A percentile compares a stretch with the other conserved stretches of the same genome.
Evolutionary conservation across 177 flowering plant species (phyloP).

Genomic region (Vitis hybrid): DNA sequence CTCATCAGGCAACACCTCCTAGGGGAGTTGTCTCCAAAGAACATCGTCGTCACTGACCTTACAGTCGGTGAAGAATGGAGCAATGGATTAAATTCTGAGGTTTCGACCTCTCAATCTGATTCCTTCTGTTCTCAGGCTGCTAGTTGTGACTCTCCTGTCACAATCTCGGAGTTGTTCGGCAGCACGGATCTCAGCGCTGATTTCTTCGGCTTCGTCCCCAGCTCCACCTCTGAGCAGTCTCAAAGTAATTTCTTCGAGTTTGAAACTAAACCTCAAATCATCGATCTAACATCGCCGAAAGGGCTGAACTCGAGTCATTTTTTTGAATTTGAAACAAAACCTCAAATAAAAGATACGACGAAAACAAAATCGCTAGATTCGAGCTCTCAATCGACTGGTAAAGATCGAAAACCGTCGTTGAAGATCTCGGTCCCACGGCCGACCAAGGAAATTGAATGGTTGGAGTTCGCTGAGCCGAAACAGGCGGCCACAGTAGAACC

Average conservation of each 20-base stretch:
- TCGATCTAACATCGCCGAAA: conserved; percentile 24
- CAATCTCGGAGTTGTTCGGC: conserved; percentile 6
- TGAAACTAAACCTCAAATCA: conserved; percentile 25
- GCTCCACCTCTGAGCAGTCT: neutral
- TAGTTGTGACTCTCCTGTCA: conserved; percentile 6
- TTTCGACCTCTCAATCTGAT: conserved; percentile 3
- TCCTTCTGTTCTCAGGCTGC: conserved; percentile 7
- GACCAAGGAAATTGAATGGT: conserved; percentile 25
- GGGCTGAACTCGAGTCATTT: neutral
- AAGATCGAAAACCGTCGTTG: conserved; percentile 29
- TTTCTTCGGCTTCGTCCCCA: neutral
- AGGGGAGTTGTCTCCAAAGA: conserved; percentile 37
- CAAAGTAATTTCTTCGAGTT: conserved; percentile 13
- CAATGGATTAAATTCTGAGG: neutral
- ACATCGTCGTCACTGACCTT: conserved; percentile 14
- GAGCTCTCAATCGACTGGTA: neutral
- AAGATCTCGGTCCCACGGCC: conserved; percentile 34
- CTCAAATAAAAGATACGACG: neutral
- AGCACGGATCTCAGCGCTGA: neutral
- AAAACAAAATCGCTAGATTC: conserved; percentile 6
- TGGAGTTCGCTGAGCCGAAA: conserved; percentile 11
- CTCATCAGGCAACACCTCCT: conserved; percentile 50
- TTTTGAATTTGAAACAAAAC: conserved; percentile 10
- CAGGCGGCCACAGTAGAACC: neutral
- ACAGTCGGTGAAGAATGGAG: neutral